A percentile compares a stretch with the other conserved stretches of the same genome.
Evolutionary conservation across 116 monocot species (phyloP).

Genomic region (Thalassia testudinum): DNA sequence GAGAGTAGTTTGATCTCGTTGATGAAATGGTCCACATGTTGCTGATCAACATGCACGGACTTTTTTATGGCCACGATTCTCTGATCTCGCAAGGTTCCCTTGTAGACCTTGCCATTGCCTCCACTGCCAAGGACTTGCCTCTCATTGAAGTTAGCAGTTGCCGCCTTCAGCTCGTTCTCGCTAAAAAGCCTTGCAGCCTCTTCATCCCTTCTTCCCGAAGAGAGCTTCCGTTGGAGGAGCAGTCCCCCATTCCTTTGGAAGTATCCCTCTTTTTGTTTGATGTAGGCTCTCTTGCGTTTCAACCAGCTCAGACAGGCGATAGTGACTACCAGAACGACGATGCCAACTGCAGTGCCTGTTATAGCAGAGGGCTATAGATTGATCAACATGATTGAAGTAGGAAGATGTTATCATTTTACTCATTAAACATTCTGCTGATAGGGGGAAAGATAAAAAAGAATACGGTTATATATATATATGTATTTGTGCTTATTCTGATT

Average conservation of each 20-base stretch:
- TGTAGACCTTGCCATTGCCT: slow-evolving; percentile 2
- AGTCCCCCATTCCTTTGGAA: slow-evolving; percentile 2
- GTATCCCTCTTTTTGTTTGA: not conserved
- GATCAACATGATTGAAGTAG: no score
- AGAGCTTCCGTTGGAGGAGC: slow-evolving; percentile 1
- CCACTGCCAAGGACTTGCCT: not conserved
- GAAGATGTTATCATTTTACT: no score
- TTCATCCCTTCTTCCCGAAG: not conserved
- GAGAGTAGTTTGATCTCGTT: slow-evolving; percentile 5
- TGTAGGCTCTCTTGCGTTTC: not conserved
- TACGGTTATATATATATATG: no score
- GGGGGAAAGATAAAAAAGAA: no score
- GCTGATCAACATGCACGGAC: not conserved
- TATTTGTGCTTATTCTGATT: no score
- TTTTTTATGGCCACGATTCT: slow-evolving; percentile 5
- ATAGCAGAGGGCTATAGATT: no score
- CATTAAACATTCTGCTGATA: no score
- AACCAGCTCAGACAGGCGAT: no score
- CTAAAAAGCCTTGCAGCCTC: slow-evolving; percentile 1
- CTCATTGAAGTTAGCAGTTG: not conserved
- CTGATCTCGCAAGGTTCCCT: not conserved
- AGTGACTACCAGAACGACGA: no score
- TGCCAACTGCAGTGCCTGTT: no score
- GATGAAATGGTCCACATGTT: not conserved
- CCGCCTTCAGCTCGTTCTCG: slow-evolving; percentile 1